These are phyloP conservation scores for Vitis amurensis DNA, from an alignment of 164 flowering plant species.

Conservation along the genomic window DNA sequence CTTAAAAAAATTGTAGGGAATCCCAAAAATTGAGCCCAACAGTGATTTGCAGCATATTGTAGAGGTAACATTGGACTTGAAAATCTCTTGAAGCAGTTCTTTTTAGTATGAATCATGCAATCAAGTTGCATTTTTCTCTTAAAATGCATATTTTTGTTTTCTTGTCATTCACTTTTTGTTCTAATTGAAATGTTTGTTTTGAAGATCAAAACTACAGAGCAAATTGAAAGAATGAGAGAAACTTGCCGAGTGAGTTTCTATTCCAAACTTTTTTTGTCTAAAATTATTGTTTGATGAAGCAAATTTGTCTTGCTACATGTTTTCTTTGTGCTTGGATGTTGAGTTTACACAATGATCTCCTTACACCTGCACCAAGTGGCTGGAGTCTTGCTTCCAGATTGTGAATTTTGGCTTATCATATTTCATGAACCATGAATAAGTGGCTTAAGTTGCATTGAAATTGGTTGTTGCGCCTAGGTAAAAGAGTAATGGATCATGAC, in stretches of 20 bases:
- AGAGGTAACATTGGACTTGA: conserved; percentile 54
- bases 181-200: conserved; percentile 13
- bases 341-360: too few species aligned
- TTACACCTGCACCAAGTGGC: too few species aligned
- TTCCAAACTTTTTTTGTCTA: too few species aligned
- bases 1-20: conserved; percentile 52
- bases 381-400: background rate
- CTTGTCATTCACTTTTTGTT: conserved; percentile 1
- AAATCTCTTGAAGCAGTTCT: background rate
- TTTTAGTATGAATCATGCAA: background rate
- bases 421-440: background rate
- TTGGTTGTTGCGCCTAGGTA: too few species aligned
- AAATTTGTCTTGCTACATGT: too few species aligned
- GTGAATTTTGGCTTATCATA: background rate
- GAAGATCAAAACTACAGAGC: conserved; percentile 87
- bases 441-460: background rate
- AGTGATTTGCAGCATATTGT: conserved; percentile 87
- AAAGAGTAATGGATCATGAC: too few species aligned
- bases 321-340: background rate
- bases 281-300: background rate
- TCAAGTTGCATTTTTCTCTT: background rate
- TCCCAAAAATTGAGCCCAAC: conserved; percentile 79
- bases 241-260: conserved; percentile 65
- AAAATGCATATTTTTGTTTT: background rate
- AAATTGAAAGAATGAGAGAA: conserved; percentile 85